Percentiles rank a stretch among this genome's conserved stretches.
phyloP scores from a whole-genome alignment of 768 basidiomycete species.

The Xerocomellus amylosporus region DNA sequence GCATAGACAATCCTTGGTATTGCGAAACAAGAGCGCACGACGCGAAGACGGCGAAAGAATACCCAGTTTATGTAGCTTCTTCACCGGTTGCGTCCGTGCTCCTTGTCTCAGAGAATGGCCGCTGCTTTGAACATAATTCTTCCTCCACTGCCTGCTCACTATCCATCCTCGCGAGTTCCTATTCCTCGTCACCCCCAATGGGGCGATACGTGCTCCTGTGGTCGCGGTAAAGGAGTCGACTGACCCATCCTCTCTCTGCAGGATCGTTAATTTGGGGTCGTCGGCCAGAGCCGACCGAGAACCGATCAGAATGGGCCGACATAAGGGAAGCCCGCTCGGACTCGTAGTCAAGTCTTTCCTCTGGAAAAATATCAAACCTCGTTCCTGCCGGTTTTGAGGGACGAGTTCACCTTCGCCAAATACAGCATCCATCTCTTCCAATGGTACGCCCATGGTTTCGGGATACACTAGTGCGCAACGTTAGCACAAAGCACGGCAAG shows the following conservation, averaged over 20 bases:
- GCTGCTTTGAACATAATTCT: conserved; percentile 17
- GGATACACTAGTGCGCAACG: conserved; percentile 59
- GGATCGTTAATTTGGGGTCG: conserved; percentile 22
- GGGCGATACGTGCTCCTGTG: conserved; percentile 46
- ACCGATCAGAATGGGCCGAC: conserved; percentile 38
- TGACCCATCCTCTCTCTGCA: conserved; percentile 45
- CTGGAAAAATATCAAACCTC: conserved; percentile 27
- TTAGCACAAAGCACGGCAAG: conserved; percentile 6
- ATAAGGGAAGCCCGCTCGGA: conserved; percentile 60
- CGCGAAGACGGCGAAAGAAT: neutral
- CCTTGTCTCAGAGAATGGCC: conserved; percentile 11
- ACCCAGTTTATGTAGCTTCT: conserved; percentile 8
- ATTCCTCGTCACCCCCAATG: conserved; percentile 48
- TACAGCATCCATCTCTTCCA: conserved; percentile 89
- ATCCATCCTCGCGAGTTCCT: conserved; percentile 57
- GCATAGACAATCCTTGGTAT: conserved; percentile 4
- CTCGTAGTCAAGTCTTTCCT: conserved; percentile 65
- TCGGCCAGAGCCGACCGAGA: conserved; percentile 31
- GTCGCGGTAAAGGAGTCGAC: conserved; percentile 45
- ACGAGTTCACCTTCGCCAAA: conserved; percentile 74
- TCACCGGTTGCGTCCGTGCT: conserved; percentile 4
- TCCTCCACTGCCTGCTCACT: conserved; percentile 31
- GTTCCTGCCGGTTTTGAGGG: conserved; percentile 12
- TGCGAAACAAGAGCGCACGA: conserved; percentile 5
- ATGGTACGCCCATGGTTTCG: conserved; percentile 80